These are phyloP conservation scores for Ormosia emarginata DNA, from an alignment of 306 rosid species.

Conservation along the genomic window DNA sequence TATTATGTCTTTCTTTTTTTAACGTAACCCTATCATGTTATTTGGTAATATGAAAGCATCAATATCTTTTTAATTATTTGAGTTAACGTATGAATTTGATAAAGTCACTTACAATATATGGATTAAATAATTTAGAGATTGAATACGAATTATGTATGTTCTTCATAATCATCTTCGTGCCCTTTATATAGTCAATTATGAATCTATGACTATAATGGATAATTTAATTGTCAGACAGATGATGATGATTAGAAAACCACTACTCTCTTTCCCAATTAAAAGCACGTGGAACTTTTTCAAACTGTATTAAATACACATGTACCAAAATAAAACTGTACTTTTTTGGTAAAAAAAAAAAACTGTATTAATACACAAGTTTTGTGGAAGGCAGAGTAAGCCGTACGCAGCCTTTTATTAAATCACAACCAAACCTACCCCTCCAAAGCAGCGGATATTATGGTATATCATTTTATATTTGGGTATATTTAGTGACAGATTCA, in stretches of 20 bases:
- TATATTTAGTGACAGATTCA: too few species aligned
- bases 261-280: background rate
- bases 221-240: background rate
- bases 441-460: too few species aligned
- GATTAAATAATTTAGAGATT: background rate
- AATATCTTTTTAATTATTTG: background rate
- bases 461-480: too few species aligned
- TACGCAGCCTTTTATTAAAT: too few species aligned
- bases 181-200: background rate
- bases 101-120: background rate
- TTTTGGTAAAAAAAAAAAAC: too few species aligned
- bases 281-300: background rate
- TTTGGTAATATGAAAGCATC: too few species aligned
- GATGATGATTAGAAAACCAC: background rate
- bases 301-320: background rate
- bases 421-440: too few species aligned
- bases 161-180: background rate
- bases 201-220: background rate
- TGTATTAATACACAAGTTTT: too few species aligned
- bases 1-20: too few species aligned
- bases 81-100: background rate
- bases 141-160: background rate
- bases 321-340: too few species aligned
- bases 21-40: too few species aligned
- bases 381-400: too few species aligned